A percentile compares a stretch with the other conserved stretches of the same genome.
phyloP scores from a whole-genome alignment of 1,139 yeast species.

The Debaryomyces coudertii region DNA sequence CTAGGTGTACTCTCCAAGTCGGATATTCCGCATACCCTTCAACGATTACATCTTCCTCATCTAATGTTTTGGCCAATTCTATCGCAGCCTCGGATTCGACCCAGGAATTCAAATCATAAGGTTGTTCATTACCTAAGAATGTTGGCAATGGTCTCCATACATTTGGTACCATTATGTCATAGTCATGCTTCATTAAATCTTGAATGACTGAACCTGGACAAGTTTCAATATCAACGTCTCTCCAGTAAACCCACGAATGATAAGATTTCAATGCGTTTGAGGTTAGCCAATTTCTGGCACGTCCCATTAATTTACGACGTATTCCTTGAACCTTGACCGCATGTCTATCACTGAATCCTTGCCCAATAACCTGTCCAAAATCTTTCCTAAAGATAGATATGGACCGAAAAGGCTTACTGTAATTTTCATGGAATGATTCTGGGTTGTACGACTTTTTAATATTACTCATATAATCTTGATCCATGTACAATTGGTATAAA shows the following conservation, averaged over 20 bases:
- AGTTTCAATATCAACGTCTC: conserved; percentile 87
- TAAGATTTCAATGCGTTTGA: conserved; percentile 77
- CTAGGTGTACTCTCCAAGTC: conserved; percentile 85
- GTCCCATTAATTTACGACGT: conserved; percentile 83
- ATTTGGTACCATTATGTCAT: conserved; percentile 85
- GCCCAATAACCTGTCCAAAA: conserved; percentile 83
- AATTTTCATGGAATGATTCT: conserved; percentile 57
- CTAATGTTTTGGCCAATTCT: conserved; percentile 64
- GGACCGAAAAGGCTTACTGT: conserved; percentile 71
- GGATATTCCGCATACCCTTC: conserved; percentile 92
- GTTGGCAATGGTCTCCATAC: conserved; percentile 88
- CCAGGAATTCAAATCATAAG: conserved; percentile 90
- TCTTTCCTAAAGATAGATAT: conserved; percentile 79
- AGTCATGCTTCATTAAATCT: conserved; percentile 71
- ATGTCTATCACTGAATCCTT: conserved; percentile 88
- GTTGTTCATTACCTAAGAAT: conserved; percentile 76
- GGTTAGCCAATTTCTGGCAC: conserved; percentile 88
- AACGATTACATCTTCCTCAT: conserved; percentile 85
- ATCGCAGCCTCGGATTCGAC: conserved; percentile 74
- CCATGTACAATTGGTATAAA: conserved; percentile 71
- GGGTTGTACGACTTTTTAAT: conserved; percentile 64
- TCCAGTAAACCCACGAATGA: conserved; percentile 94
- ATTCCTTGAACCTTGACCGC: conserved; percentile 90
- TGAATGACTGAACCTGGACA: conserved; percentile 81
- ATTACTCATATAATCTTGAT: conserved; percentile 58